Base-by-base conservation (phyloP, 805 yeast genomes). In the Ogataea kodamae region DNA sequence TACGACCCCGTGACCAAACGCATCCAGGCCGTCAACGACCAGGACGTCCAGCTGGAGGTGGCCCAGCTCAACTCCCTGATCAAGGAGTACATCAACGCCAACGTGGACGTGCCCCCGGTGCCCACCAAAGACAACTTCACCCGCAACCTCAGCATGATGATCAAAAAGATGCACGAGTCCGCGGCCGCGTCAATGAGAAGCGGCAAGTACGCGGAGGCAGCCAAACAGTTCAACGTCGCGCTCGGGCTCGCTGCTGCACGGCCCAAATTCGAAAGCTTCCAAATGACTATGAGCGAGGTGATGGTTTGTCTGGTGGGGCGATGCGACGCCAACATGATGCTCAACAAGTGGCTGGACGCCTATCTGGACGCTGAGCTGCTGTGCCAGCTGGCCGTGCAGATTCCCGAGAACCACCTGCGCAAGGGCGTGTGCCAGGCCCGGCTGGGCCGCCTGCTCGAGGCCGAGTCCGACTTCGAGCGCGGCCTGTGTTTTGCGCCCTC, bases 261-360 rank as follows among this genome's bases (percentile, higher is more conserved):
- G 57, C 72, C 80, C 25, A 78, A 80, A 52, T 81, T 80, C 62
- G 92, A 83, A 52, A 66, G 81, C 5, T 83, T 83, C 55, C 87
- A 76, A 42, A 69, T 81, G 10, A 81, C 84, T 17, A 55, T 82
- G 30, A 83, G 78, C 54, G 92, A 83, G 54, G 57, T 81, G 30
- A 68, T 75, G 25, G 69, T 78, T 46, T 74, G 82, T 52, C 58
- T 83, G 34, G 77, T 78, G 67, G 78, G 83, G 31, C 68, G 89
- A 43, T 72, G 85, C 16, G 94, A 83, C 50, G 78, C 88, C 0
- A 67, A 74, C 45, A 61, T 81, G 51, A 66, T 77, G 54, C 60
- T 67, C 33, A 68, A 72, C 24, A 65, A 75, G 33, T 76, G 66
- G 53, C 45, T 76, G 28, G 74, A 72, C 36, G 89, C 88, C 1